phyloP scores from a whole-genome alignment of 306 rosid genomes.

The Trichosanthes truncata region DNA sequence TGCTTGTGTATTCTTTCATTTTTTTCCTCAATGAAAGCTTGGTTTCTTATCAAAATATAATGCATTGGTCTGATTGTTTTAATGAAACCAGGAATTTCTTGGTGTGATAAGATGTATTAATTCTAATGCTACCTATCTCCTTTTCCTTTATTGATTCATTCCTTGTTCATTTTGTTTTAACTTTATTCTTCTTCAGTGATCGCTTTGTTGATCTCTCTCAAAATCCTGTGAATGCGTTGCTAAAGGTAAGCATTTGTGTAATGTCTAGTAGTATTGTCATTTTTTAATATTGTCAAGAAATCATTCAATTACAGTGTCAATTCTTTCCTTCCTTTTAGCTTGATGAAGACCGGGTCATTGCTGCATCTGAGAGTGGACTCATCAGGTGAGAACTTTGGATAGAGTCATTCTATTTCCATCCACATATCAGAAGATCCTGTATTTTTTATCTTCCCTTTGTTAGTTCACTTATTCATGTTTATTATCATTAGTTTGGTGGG shows the following conservation, averaged over 20 bases:
- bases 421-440: slow-evolving; percentile 8
- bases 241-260: slow-evolving; percentile 44
- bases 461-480: not conserved
- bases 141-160: slow-evolving; percentile 7
- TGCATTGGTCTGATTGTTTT: not conserved
- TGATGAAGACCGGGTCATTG: slow-evolving; percentile 84
- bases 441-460: not conserved
- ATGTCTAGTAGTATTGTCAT: not conserved
- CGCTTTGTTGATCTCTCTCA: slow-evolving; percentile 70
- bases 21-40: no score
- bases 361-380: slow-evolving; percentile 88
- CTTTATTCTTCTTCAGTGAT: slow-evolving; percentile 46
- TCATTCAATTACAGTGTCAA: not conserved
- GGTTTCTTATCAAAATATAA: no score
- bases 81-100: not conserved
- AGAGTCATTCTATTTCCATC: slow-evolving; percentile 4
- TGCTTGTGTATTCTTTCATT: no score
- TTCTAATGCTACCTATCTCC: not conserved
- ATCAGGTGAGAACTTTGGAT: slow-evolving; percentile 60
- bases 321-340: slow-evolving; percentile 36
- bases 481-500: slow-evolving; percentile 51
- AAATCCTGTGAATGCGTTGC: slow-evolving; percentile 64
- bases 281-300: not conserved
- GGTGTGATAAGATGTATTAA: not conserved
- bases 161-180: slow-evolving; percentile 16